Evolutionary conservation across 192 early-diverging fungal species (phyloP), one percentile per base, ranked within the genome.

Genomic region (Rhizophagus clarus): DNA sequence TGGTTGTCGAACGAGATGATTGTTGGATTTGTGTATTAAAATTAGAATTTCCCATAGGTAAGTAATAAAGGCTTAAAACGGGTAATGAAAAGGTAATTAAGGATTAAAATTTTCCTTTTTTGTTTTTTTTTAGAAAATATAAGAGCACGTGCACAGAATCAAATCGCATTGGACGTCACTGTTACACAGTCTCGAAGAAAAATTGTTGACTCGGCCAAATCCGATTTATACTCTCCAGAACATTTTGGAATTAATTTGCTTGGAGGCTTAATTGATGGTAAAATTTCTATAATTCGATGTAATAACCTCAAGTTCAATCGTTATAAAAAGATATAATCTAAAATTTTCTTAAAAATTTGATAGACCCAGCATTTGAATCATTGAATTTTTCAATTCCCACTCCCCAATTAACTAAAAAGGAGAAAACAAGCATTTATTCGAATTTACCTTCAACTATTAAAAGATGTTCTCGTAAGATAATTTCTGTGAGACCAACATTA

Each of bases 201-300:
- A 51, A 49, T 73, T 28, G 45, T 66, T 2, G 2, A 45, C 4
- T 45, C 42, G 12, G 11, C 42, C 4, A 82, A 86, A 31, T 83
- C 83, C 22, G 80, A 84, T 66, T 84, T 88, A 69, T 90, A 90
- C 80, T 86, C 88, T 29, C 40, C 79, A 9, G 86, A 89, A 11
- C 81, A 84, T 60, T 90, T 88, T 81, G 85, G 81, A 26, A 82
- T 90, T 26, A 88, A 90, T 77, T 82, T 90, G 1, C 66, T 90
- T 37, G 83, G 83, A 31, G 89, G 89, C 6, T 70, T 90, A 24
- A 70, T 62, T 8, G 87, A 89, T 76, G 89, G 89, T 89, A 62
- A n/a, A n/a, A 56, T 22, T 29, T 10, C 15, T 40, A 40, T 28
- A 20, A 20, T 37, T 61, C 5, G 1, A 47, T 7, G 37, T 40